Conservation (phyloP, 257 asterid species). For the Fraxinus americana region DNA sequence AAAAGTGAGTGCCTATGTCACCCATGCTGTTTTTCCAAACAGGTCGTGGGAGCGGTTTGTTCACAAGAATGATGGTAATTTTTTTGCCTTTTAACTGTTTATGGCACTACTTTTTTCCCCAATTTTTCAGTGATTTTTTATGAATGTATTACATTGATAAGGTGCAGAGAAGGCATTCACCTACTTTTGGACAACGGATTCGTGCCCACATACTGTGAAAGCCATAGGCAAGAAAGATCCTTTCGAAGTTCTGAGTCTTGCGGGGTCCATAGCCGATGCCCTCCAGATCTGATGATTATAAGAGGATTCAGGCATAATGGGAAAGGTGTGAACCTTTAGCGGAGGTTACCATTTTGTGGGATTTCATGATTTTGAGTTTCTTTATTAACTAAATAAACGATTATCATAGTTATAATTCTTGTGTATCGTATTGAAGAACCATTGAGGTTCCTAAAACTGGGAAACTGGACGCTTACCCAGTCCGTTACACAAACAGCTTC, state of each 20-base stretch:
- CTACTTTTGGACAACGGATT: constrained; percentile 92
- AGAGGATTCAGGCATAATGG: not conserved
- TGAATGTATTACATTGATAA: constrained; percentile 8
- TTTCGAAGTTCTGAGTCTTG: constrained; percentile 86
- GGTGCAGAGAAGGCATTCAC: constrained; percentile 63
- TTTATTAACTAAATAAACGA: not conserved
- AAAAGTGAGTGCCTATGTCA: constrained; percentile 90
- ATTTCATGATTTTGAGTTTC: not conserved
- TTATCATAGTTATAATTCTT: not conserved
- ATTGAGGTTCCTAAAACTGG: not conserved
- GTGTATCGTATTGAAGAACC: not conserved
- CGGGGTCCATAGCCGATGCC: constrained; percentile 89
- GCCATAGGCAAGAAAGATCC: constrained; percentile 68
- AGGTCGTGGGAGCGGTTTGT: constrained; percentile 78
- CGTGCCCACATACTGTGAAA: constrained; percentile 80
- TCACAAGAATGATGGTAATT: constrained; percentile 66
- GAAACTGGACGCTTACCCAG: not conserved
- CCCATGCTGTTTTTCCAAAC: constrained; percentile 87
- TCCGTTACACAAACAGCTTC: not conserved
- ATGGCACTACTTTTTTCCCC: not conserved
- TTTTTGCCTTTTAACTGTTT: not conserved
- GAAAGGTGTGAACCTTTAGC: not conserved
- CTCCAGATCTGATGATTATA: constrained; percentile 64
- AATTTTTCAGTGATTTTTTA: not conserved
- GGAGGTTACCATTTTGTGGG: not conserved